Evolutionary conservation across 1,284 basidiomycete genomes (phyloP).

Genomic region (Sporisorium scitamineum): DNA sequence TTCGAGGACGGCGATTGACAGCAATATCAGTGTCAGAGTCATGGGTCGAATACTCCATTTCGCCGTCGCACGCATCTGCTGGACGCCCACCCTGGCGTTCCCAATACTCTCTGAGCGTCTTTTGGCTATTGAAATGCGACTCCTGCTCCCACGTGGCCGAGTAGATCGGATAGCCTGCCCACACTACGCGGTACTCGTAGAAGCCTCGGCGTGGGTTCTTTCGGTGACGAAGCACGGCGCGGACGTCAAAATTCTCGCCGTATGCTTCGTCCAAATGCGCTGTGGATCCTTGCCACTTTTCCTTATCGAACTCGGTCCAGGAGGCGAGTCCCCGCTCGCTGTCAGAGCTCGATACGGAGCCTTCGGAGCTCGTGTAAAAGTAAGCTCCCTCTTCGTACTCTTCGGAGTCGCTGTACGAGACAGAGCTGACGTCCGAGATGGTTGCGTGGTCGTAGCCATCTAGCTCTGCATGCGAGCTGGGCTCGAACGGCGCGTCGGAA

Average conservation of each 20-base stretch:
- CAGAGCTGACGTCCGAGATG: conserved; percentile 30
- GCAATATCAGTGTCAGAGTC: conserved; percentile 44
- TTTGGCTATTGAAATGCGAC: conserved; percentile 19
- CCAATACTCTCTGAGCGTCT: conserved; percentile 44
- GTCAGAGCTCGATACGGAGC: conserved; percentile 36
- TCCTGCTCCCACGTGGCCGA: conserved; percentile 43
- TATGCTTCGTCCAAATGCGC: conserved; percentile 38
- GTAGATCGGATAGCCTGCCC: conserved; percentile 44
- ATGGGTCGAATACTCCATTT: conserved; percentile 9
- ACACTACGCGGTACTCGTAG: conserved; percentile 40
- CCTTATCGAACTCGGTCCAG: conserved; percentile 31
- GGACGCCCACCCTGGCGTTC: conserved; percentile 37
- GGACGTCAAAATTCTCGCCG: conserved; percentile 27
- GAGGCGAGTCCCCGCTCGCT: conserved; percentile 31
- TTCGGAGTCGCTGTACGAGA: conserved; percentile 28
- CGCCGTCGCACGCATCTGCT: conserved; percentile 12
- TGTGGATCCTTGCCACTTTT: conserved; percentile 40
- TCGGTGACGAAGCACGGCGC: conserved; percentile 39
- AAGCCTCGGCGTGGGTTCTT: conserved; percentile 34
- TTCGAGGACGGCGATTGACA: conserved; percentile 28
- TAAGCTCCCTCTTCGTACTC: conserved; percentile 1
- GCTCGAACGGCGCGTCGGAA: conserved; percentile 11
- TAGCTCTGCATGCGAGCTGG: not conserved
- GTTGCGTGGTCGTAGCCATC: conserved; percentile 2
- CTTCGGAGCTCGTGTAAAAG: conserved; percentile 51